phyloP scores from a whole-genome alignment of 2,329 filamentous ascomycete genomes.

The Aureobasidium sp. region DNA sequence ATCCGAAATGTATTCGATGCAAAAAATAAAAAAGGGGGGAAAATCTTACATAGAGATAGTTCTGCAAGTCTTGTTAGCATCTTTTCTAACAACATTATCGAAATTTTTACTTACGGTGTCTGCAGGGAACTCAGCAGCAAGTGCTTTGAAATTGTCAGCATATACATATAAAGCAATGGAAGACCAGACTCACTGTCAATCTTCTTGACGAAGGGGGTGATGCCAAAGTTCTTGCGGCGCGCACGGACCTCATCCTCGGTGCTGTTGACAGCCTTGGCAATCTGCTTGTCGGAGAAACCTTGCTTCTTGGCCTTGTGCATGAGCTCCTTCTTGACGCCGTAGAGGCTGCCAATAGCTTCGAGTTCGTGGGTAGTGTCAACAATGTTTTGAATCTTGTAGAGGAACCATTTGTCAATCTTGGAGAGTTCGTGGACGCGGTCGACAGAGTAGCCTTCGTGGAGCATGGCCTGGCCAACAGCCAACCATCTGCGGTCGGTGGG shows the following conservation, averaged over 20 bases:
- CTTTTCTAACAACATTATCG: too few species aligned
- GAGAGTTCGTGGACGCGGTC: conserved; percentile 87
- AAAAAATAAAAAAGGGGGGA: too few species aligned
- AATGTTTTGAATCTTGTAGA: conserved; percentile 97
- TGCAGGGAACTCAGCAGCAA: conserved; percentile 93
- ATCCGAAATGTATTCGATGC: too few species aligned
- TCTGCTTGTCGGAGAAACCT: conserved; percentile 95
- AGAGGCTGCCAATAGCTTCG: conserved; percentile 73
- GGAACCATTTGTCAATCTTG: conserved; percentile 99
- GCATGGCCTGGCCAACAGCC: conserved; percentile 94
- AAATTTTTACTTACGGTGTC: conserved; percentile 54
- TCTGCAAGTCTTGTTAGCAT: neutral
- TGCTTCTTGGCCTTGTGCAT: conserved; percentile 91
- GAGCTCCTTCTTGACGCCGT: conserved; percentile 80
- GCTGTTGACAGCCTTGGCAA: conserved; percentile 75
- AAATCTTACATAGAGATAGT: too few species aligned
- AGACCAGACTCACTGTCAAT: too few species aligned
- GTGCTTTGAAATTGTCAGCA: too few species aligned
- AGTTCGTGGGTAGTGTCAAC: conserved; percentile 85
- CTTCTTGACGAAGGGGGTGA: conserved; percentile 94
- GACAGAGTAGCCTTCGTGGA: conserved; percentile 91
- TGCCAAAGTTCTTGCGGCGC: conserved; percentile 74
- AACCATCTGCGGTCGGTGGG: conserved; percentile 96
- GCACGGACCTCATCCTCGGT: conserved; percentile 87
- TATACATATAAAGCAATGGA: too few species aligned